phyloP scores from a whole-genome alignment of 345 rosid species.

The Rubroshorea leprosula region DNA sequence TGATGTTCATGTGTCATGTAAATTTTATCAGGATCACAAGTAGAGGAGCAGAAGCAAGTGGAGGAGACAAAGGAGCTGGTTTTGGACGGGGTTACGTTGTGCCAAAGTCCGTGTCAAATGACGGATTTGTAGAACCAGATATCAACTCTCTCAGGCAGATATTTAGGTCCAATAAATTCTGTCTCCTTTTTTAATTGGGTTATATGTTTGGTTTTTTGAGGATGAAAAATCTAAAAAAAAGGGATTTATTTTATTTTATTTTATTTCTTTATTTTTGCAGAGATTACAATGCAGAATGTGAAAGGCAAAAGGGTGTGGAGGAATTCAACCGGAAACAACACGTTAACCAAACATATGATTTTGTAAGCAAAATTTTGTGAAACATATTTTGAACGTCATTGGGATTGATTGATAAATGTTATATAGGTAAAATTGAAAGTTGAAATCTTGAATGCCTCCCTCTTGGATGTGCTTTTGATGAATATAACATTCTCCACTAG shows the following conservation, averaged over 20 bases:
- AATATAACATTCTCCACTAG: conserved; percentile 48
- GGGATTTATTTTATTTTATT: too few relatives aligned
- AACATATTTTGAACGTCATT: too few relatives aligned
- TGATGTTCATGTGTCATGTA: too few relatives aligned
- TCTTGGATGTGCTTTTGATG: conserved; percentile 62
- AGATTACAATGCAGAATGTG: conserved; percentile 44
- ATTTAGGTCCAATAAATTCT: conserved; percentile 19
- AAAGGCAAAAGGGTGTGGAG: conserved; percentile 47
- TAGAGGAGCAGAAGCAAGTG: not conserved
- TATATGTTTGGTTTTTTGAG: not conserved
- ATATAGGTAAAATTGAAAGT: too few relatives aligned
- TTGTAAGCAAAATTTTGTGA: conserved; percentile 35
- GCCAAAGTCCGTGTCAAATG: conserved; percentile 23
- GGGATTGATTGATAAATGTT: too few relatives aligned
- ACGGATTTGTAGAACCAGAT: conserved; percentile 45
- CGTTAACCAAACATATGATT: conserved; percentile 55
- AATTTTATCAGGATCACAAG: not conserved
- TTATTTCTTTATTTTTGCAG: conserved; percentile 14
- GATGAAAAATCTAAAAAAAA: not conserved
- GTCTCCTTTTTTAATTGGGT: not conserved
- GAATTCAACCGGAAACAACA: conserved; percentile 53
- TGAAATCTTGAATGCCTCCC: too few relatives aligned
- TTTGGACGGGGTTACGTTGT: conserved; percentile 1
- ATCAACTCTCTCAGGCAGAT: conserved; percentile 49
- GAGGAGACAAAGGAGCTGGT: not conserved